Base-by-base conservation (phyloP, 2,329 filamentous ascomycete species). In the Talaromyces sp. region DNA sequence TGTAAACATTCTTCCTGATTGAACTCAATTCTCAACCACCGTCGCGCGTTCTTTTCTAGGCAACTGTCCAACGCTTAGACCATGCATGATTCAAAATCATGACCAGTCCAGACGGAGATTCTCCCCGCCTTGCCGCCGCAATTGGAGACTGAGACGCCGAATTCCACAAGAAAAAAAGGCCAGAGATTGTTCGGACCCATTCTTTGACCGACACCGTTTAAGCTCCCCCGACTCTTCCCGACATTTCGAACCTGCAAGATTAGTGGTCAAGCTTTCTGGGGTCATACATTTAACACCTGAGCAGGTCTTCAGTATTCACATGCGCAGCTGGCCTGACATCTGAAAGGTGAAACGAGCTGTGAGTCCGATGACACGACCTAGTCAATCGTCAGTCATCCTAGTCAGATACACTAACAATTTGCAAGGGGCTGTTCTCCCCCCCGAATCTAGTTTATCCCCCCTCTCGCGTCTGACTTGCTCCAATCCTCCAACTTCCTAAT, bases 221-320 rank as follows among this genome's bases (percentile, higher is more conserved):
- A 35, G 11, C n/a, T 37, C 61, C 66, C 68, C 72, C 72, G 72
- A 72, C 64, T 73, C 71, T 73, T 73, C 68, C 72, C 72, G 72
- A 73, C 61, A 72, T 69, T 73, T 73, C 68, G 70, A 70, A 71
- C 45, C 60, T 63, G 45, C 62, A 68, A 68, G 66, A 66, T 61
- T 70, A 72, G 68, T 65, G 66, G 63, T 64, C 66, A 67, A 63
- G 68, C 66, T 72, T 66, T 67, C 69, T 70, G 62, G 60, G 66
- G 66, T 48, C 65, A 11, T 52, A 50, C 54, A 37, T 24, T 31
- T 31, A 31, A 31, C 27, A 31, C 27, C 27, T 31, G 27, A 31
- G 7, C 27, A 31, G 27, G 27, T 31, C 27, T 31, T 31, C 54
- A 45, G 9, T 22, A 22, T 56, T 56, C 52, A 56, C 33, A 39